Base-by-base conservation (phyloP, 2,329 filamentous ascomycete genomes). In the Fusarium torulosum region DNA sequence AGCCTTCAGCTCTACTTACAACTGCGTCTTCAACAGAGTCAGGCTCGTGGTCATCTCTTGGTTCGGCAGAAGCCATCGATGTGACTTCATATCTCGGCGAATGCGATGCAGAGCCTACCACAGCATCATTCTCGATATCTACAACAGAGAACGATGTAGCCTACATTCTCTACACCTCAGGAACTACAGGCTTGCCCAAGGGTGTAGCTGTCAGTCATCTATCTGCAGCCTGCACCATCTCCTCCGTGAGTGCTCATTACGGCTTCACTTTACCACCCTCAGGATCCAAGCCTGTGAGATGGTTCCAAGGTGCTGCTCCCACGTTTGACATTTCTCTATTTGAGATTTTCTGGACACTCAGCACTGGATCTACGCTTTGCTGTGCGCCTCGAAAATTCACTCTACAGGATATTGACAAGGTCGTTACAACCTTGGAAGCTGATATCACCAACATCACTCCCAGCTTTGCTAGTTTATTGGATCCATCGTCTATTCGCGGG, bases 381-480 rank as follows among this genome's bases (percentile, higher is more conserved):
- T 66, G 57, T 10, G 42, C 63, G 1, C 63, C 63, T 1, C 15
- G 63, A 4, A n/a, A 58, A 1, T n/a, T 52, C 0, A 67, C 57
- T 1, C 19, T 66, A 0, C 56, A 66, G 3, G 51, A 67, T 4
- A 67, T 58, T 3, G 63, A 63, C 10, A 57, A 50, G 51, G 58
- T 53, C 7, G 11, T 67, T 7, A 53, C 57, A 0, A 43, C 38
- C 1, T 4, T 66, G 0, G 3, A 63, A 7, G 57, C 63, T 2
- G 51, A 66, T 6, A 63, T 67, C 8, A 66, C 63, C 7, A 66
- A 67, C 3, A 46, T 66, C 10, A 66, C 63, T 0, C 63, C 63
- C 0, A 63, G 57, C 3, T 66, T 67, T 7, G 63, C 63, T 3
- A 66, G 35, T 13, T 43, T 66, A 3, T 4, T 66, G 0, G 63